Evolutionary conservation across 2,329 filamentous ascomycete species (phyloP).

Genomic region (Exophiala viscosa): DNA sequence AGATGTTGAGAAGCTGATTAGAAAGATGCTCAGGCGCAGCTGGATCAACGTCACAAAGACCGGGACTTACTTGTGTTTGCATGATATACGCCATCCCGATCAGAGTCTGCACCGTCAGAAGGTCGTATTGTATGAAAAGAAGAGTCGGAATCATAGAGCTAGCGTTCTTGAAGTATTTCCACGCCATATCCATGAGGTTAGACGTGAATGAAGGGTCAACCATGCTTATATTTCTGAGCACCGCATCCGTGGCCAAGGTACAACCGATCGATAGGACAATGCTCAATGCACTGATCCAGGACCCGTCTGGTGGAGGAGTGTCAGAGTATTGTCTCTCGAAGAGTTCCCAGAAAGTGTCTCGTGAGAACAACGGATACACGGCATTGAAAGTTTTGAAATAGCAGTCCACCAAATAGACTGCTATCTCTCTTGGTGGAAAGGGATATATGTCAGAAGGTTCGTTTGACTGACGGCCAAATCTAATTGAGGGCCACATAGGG

Average conservation of each 20-base stretch:
- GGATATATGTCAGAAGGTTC: background rate
- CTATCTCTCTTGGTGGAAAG: conserved; percentile 8
- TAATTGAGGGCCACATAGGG: conserved; percentile 5
- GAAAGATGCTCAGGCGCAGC: background rate
- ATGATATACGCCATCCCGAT: conserved; percentile 11
- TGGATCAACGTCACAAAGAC: background rate
- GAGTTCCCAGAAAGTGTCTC: conserved; percentile 1
- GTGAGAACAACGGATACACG: conserved; percentile 7
- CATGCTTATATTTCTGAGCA: background rate
- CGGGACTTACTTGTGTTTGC: background rate
- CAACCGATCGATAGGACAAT: conserved; percentile 12
- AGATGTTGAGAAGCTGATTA: conserved; percentile 10
- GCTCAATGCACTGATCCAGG: conserved; percentile 9
- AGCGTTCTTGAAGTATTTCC: conserved; percentile 15
- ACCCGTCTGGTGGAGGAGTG: background rate
- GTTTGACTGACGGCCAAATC: background rate
- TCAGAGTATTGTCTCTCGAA: conserved; percentile 9
- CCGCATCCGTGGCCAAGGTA: conserved; percentile 4
- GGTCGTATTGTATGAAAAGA: conserved; percentile 3
- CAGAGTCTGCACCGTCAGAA: conserved; percentile 9
- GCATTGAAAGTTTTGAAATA: conserved; percentile 14
- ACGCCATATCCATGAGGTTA: background rate
- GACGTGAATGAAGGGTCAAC: conserved; percentile 1
- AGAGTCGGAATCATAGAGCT: conserved; percentile 5
- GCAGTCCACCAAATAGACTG: conserved; percentile 10